phyloP scores from a whole-genome alignment of 2,329 filamentous ascomycete genomes.

The Apiospora arundinis region DNA sequence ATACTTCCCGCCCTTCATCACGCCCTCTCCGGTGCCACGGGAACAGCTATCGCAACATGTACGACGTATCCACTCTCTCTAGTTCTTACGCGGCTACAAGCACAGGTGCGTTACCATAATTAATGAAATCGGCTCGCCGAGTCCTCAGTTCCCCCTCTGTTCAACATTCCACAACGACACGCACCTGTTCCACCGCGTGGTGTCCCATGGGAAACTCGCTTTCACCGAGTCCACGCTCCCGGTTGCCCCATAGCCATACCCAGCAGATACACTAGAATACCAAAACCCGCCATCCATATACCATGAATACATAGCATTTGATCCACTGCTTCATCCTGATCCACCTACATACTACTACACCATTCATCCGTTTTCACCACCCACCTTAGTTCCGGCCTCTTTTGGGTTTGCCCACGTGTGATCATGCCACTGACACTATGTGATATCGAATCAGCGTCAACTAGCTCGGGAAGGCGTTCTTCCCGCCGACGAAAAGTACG shows the following conservation, averaged over 20 bases:
- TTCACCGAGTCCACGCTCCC: neutral
- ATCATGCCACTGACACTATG: constrained; percentile 5
- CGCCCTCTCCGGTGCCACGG: constrained; percentile 79
- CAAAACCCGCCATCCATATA: neutral
- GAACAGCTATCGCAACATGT: constrained; percentile 80
- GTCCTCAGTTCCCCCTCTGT: neutral
- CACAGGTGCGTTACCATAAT: constrained; percentile 54
- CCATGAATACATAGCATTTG: neutral
- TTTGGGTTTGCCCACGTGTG: neutral
- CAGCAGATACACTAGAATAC: neutral
- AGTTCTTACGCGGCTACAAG: constrained; percentile 81
- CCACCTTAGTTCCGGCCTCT: neutral
- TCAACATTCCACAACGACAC: neutral
- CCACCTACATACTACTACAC: neutral
- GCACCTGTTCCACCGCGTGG: neutral
- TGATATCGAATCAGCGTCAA: constrained; percentile 25
- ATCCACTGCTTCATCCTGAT: neutral
- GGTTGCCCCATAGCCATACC: neutral
- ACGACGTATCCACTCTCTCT: constrained; percentile 82
- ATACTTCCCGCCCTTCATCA: constrained; percentile 78
- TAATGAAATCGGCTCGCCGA: neutral
- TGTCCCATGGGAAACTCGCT: neutral
- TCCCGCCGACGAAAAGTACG: constrained; percentile 55
- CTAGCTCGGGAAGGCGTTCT: constrained; percentile 28
- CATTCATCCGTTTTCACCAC: neutral